Conservation (phyloP, 352 stramenopile species). For the Pythium aristosporum region DNA sequence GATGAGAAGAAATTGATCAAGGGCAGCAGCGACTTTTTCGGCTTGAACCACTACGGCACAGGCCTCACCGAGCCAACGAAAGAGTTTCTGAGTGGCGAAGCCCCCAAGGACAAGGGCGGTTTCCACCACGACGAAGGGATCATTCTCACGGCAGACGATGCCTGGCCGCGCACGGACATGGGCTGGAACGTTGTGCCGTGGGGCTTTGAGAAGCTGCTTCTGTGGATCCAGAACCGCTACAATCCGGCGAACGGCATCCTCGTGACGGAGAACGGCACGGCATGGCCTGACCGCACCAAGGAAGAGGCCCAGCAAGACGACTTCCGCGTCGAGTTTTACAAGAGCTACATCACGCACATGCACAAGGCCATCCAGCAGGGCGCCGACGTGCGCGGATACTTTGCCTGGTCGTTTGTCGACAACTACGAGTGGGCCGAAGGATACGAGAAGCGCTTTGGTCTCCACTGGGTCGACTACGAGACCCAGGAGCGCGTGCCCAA, state of each 20-base stretch:
- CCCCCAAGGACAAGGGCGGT: not conserved
- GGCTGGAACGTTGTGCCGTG: slow-evolving; percentile 73
- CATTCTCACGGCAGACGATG: slow-evolving; percentile 32
- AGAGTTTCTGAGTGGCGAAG: slow-evolving; percentile 34
- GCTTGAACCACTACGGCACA: slow-evolving; percentile 93
- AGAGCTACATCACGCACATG: slow-evolving; percentile 68
- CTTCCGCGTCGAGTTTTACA: slow-evolving; percentile 79
- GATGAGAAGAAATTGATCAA: slow-evolving; percentile 64
- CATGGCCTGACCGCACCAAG: slow-evolving; percentile 26
- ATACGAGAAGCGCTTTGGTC: slow-evolving; percentile 56
- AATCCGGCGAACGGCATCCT: slow-evolving; percentile 64
- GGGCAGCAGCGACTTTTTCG: slow-evolving; percentile 92
- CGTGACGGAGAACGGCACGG: slow-evolving; percentile 91
- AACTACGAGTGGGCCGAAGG: slow-evolving; percentile 94
- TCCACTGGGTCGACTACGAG: slow-evolving; percentile 47
- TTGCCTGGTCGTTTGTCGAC: slow-evolving; percentile 92
- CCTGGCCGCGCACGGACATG: slow-evolving; percentile 59
- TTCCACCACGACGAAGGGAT: slow-evolving; percentile 44
- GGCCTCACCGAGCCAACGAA: slow-evolving; percentile 42
- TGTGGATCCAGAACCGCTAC: slow-evolving; percentile 88
- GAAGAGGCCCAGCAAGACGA: slow-evolving; percentile 49
- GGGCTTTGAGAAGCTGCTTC: slow-evolving; percentile 84
- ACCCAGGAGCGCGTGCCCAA: slow-evolving; percentile 58
- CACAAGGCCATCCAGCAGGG: slow-evolving; percentile 49
- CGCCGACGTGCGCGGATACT: slow-evolving; percentile 82